Percentiles rank a stretch among this genome's conserved stretches.
phyloP scores from a whole-genome alignment of 2,329 filamentous ascomycete species.

The Aspergillus intermedius region DNA sequence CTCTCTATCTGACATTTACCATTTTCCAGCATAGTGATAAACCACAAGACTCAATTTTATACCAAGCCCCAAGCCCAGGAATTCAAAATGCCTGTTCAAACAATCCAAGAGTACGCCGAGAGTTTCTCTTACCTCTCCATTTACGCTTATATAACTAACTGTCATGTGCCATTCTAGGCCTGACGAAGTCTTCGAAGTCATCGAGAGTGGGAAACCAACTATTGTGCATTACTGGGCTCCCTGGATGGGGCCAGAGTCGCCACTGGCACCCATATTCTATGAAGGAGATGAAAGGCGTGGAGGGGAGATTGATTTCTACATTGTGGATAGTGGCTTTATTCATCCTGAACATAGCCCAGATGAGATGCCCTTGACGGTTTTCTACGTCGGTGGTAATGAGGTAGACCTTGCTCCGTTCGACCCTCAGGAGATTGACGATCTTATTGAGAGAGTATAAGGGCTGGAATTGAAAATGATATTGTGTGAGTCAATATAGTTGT shows the following conservation, averaged over 20 bases:
- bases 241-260: neutral
- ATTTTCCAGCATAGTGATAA: neutral
- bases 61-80: neutral
- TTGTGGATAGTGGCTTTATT: neutral
- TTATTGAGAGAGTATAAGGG: neutral
- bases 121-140: neutral
- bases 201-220: neutral
- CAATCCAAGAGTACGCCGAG: neutral
- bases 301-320: neutral
- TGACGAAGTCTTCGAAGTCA: neutral
- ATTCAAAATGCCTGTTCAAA: neutral
- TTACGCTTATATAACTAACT: neutral
- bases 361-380: neutral
- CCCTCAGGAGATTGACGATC: neutral
- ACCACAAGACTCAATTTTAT: neutral
- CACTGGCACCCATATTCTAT: neutral
- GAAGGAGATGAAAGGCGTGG: neutral
- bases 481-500: neutral
- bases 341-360: neutral
- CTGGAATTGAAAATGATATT: neutral
- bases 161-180: neutral
- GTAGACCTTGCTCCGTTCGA: neutral
- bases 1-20: neutral
- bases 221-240: neutral
- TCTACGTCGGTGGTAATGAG: neutral